Conservation (phyloP, 2,329 filamentous ascomycete genomes). For the Cadophora sp. region DNA sequence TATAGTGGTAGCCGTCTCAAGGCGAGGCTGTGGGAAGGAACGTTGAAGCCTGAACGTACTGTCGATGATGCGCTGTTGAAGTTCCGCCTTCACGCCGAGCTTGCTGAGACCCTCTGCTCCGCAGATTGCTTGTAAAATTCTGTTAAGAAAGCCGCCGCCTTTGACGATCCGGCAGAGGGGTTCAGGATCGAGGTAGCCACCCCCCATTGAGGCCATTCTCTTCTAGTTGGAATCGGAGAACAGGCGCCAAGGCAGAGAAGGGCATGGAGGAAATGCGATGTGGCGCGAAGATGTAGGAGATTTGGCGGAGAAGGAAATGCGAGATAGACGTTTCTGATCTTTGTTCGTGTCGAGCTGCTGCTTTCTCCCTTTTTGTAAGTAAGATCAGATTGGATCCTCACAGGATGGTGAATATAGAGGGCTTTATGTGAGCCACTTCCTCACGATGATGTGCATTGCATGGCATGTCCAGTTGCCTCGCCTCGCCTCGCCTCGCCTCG, state of each 20-base stretch:
- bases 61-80: slow-evolving; percentile 79
- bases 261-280: slow-evolving; percentile 5
- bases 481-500: too few relatives aligned
- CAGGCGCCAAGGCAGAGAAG: slow-evolving; percentile 26
- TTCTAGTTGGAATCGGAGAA: slow-evolving; percentile 14
- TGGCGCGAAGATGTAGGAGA: neutral
- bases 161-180: slow-evolving; percentile 40
- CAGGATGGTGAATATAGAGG: neutral
- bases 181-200: slow-evolving; percentile 40
- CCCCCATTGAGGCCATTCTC: slow-evolving; percentile 45
- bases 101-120: slow-evolving; percentile 75
- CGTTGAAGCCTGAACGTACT: too few relatives aligned
- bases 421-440: slow-evolving; percentile 1
- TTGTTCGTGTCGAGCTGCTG: slow-evolving; percentile 10
- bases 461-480: too few relatives aligned
- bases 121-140: slow-evolving; percentile 58
- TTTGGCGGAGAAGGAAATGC: neutral
- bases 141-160: slow-evolving; percentile 40
- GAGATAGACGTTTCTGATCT: slow-evolving; percentile 6
- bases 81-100: slow-evolving; percentile 82
- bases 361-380: neutral
- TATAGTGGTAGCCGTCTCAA: slow-evolving; percentile 5
- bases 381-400: neutral
- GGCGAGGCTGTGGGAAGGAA: slow-evolving; percentile 27
- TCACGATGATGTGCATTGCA: neutral